Conservation (phyloP, 2,329 filamentous ascomycete species). For the Beauveria bassiana region DNA sequence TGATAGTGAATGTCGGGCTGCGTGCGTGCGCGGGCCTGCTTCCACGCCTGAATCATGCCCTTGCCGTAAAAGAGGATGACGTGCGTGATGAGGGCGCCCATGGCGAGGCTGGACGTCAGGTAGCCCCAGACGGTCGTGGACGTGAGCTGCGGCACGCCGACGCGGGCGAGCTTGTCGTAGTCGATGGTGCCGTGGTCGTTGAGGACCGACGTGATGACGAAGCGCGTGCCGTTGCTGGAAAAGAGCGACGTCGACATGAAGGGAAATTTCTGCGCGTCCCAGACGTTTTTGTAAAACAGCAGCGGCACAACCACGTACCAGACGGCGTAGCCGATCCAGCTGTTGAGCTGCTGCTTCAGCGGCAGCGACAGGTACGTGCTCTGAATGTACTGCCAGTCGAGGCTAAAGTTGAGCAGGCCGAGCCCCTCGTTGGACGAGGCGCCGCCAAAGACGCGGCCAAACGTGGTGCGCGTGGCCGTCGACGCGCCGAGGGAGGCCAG, state of each 20-base stretch:
- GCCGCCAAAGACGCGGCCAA: slow-evolving; percentile 31
- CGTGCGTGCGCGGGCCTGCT: slow-evolving; percentile 14
- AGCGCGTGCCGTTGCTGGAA: slow-evolving; percentile 18
- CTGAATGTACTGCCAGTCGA: slow-evolving; percentile 39
- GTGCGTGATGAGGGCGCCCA: slow-evolving; percentile 17
- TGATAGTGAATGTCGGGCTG: slow-evolving; percentile 32
- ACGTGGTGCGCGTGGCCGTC: slow-evolving; percentile 15
- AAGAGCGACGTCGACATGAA: slow-evolving; percentile 26
- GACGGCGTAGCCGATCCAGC: slow-evolving; percentile 27
- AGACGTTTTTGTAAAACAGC: slow-evolving; percentile 34
- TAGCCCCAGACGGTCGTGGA: slow-evolving; percentile 21
- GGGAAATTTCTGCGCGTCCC: slow-evolving; percentile 25
- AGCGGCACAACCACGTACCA: slow-evolving; percentile 28
- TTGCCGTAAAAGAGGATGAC: slow-evolving; percentile 16
- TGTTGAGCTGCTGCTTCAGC: slow-evolving; percentile 29
- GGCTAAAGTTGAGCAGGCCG: slow-evolving; percentile 31
- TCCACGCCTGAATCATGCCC: slow-evolving; percentile 15
- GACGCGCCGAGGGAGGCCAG: slow-evolving; percentile 33
- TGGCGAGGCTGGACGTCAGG: slow-evolving; percentile 24
- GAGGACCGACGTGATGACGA: slow-evolving; percentile 17
- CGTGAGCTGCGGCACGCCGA: slow-evolving; percentile 21
- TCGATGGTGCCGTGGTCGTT: slow-evolving; percentile 19
- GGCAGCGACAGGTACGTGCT: slow-evolving; percentile 28
- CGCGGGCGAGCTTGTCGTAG: slow-evolving; percentile 17
- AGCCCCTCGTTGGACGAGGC: slow-evolving; percentile 29